Evolutionary conservation across 2,329 filamentous ascomycete species (phyloP).

Genomic region (Botrytis byssoidea): DNA sequence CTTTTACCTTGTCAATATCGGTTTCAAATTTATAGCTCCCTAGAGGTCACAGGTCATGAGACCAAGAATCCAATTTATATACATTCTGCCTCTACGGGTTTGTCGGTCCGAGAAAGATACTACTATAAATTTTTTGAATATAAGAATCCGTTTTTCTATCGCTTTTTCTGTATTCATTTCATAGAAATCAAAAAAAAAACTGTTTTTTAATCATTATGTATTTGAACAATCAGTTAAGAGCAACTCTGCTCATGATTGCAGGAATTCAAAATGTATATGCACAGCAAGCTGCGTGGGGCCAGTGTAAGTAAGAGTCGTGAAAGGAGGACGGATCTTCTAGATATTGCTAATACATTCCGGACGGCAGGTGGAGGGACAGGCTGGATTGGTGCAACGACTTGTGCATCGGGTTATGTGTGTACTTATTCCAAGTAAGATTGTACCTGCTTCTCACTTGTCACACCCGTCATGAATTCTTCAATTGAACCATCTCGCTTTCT

Average conservation of each 20-base stretch:
- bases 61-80: background rate
- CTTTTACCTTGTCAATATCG: background rate
- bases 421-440: slow-evolving; percentile 34
- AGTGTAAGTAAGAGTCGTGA: background rate
- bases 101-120: slow-evolving; percentile 4
- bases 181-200: background rate
- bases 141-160: background rate
- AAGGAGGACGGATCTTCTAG: background rate
- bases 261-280: slow-evolving; percentile 21
- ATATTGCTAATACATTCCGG: background rate
- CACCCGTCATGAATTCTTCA: background rate
- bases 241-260: slow-evolving; percentile 11
- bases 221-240: background rate
- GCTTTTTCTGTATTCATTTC: background rate
- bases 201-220: background rate
- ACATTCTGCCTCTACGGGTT: slow-evolving; percentile 12
- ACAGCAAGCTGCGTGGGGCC: slow-evolving; percentile 30
- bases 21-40: background rate
- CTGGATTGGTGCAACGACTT: slow-evolving; percentile 33
- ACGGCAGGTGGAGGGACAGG: slow-evolving; percentile 31
- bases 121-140: slow-evolving; percentile 37
- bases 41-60: background rate
- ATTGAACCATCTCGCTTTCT: background rate
- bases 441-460: background rate
- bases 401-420: slow-evolving; percentile 34